These are phyloP conservation scores for Boletus vermiculosoides DNA, from an alignment of 768 basidiomycete genomes.

Conservation along the genomic window DNA sequence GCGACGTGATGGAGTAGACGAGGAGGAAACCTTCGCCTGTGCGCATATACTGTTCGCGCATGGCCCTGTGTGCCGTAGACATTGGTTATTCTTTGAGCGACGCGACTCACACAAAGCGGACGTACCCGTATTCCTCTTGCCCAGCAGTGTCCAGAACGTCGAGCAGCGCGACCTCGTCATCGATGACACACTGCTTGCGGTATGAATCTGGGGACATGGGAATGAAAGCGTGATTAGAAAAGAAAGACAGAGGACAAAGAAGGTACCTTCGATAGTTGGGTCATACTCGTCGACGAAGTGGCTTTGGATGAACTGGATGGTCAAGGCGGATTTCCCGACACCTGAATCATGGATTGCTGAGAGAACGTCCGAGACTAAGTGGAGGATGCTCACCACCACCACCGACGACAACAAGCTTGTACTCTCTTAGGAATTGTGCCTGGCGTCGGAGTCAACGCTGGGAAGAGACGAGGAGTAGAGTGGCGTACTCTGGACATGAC, in stretches of 20 bases:
- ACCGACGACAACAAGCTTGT: constrained; percentile 98
- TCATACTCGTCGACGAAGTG: constrained; percentile 93
- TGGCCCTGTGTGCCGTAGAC: constrained; percentile 57
- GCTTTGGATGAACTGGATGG: constrained; percentile 97
- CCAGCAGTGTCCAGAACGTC: constrained; percentile 98
- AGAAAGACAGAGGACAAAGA: constrained; percentile 6
- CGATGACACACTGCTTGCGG: constrained; percentile 94
- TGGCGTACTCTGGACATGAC: constrained; percentile 33
- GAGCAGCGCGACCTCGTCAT: constrained; percentile 96
- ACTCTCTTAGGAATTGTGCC: constrained; percentile 92
- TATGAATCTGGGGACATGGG: constrained; percentile 70
- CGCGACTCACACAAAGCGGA: constrained; percentile 15
- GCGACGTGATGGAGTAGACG: constrained; percentile 97
- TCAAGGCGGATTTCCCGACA: constrained; percentile 84
- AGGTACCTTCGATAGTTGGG: constrained; percentile 87
- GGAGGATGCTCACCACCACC: constrained; percentile 76
- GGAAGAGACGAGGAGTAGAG: background rate
- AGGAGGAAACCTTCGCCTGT: constrained; percentile 97
- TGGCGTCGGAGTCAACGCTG: constrained; percentile 27
- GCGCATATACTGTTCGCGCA: constrained; percentile 99
- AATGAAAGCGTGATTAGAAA: background rate
- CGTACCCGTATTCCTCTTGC: constrained; percentile 96
- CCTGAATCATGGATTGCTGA: constrained; percentile 18
- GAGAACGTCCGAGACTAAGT: constrained; percentile 23
- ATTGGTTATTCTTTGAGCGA: constrained; percentile 5